Conservation (phyloP, 2,329 filamentous ascomycete genomes). For the Epichloe coenophiala region DNA sequence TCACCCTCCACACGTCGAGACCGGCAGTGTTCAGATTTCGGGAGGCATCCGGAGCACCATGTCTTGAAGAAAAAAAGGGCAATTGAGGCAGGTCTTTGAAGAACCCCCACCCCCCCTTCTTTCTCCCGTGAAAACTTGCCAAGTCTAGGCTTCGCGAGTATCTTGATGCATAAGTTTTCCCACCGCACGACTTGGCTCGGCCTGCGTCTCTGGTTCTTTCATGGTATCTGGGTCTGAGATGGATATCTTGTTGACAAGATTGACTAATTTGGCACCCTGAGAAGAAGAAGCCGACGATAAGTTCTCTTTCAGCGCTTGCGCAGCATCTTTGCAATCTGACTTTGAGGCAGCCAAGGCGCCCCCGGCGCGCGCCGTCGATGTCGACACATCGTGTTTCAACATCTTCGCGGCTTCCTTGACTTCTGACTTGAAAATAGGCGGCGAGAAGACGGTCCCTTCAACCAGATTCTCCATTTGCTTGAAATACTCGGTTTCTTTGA, state of each 20-base stretch:
- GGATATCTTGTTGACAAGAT: neutral
- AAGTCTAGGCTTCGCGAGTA: too few relatives aligned
- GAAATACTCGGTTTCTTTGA: conserved; percentile 29
- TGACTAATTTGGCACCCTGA: neutral
- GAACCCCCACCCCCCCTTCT: too few relatives aligned
- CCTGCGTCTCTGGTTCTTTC: neutral
- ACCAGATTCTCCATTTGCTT: conserved; percentile 24
- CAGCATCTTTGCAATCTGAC: neutral
- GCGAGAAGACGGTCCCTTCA: conserved; percentile 16
- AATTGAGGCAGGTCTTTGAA: too few relatives aligned
- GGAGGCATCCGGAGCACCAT: neutral
- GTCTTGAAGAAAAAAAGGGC: too few relatives aligned
- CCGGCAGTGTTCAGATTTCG: neutral
- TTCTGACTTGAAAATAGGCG: conserved; percentile 5
- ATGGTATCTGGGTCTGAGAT: neutral
- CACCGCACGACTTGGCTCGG: neutral
- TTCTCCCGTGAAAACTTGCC: too few relatives aligned
- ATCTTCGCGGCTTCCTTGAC: conserved; percentile 6
- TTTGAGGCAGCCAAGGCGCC: neutral
- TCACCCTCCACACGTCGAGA: neutral
- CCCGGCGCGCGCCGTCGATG: neutral
- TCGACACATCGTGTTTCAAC: neutral
- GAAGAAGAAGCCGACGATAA: neutral
- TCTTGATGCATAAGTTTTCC: too few relatives aligned
- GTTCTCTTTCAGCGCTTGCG: neutral